phyloP scores from a whole-genome alignment of 2,329 filamentous ascomycete species.

The Boeremia exigua region DNA sequence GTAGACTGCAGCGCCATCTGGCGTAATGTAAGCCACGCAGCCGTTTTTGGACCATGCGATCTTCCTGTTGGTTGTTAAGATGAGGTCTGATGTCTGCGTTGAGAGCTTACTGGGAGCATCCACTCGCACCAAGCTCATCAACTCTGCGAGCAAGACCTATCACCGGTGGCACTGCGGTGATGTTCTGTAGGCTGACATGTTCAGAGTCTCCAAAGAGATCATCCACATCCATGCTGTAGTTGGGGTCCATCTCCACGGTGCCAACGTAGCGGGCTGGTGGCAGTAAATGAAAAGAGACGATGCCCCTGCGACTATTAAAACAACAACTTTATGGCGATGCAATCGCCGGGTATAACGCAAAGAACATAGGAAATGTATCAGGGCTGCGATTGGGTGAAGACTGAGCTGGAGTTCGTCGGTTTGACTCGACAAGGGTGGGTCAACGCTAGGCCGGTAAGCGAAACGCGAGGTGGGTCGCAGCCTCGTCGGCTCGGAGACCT shows the following conservation, averaged over 20 bases:
- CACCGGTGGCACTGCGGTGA: slow-evolving; percentile 59
- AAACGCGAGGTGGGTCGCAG: slow-evolving; percentile 14
- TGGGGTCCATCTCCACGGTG: slow-evolving; percentile 61
- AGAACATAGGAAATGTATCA: slow-evolving; percentile 15
- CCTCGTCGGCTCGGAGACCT: slow-evolving; percentile 14
- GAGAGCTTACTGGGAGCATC: slow-evolving; percentile 77
- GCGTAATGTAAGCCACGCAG: slow-evolving; percentile 80
- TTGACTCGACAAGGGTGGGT: slow-evolving; percentile 22
- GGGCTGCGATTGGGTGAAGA: slow-evolving; percentile 15
- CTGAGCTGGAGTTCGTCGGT: slow-evolving; percentile 22
- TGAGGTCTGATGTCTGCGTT: not conserved
- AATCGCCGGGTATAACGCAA: slow-evolving; percentile 31
- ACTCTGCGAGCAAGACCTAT: slow-evolving; percentile 75
- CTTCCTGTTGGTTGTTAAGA: slow-evolving; percentile 59
- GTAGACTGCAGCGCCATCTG: slow-evolving; percentile 73
- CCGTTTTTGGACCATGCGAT: slow-evolving; percentile 89
- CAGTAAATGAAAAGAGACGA: not conserved
- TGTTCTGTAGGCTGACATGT: slow-evolving; percentile 65
- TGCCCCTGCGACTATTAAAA: not conserved
- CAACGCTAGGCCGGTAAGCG: slow-evolving; percentile 15
- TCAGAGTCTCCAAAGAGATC: slow-evolving; percentile 59
- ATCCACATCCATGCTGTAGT: slow-evolving; percentile 49
- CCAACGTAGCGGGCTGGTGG: not conserved
- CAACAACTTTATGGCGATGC: slow-evolving; percentile 6
- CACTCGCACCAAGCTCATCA: slow-evolving; percentile 75